Base-by-base conservation (phyloP, 768 basidiomycete species). In the Termitomyces titanicus region DNA sequence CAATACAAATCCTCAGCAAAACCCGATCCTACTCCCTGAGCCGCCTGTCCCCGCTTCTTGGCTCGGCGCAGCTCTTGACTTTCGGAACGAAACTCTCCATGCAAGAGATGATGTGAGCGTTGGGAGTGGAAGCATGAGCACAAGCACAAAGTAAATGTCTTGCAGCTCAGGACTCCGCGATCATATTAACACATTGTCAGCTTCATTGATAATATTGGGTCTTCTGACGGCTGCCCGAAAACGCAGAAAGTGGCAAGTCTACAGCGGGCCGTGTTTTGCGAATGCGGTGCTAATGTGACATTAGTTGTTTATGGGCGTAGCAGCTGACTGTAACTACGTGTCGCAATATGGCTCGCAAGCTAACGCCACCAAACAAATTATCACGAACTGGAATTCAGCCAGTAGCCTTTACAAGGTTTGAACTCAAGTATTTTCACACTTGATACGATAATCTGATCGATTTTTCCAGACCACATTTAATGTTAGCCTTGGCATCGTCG, bases 251-350 rank as follows among this genome's bases (percentile, higher is more conserved):
- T 93, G 61, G 83, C 85, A 63, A 60, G 82, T 72, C 12, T 18
- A 22, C 38, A 25, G 10, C 10, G 20, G 12, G 18, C 1, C 54
- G 47, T 12, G 7, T 18, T 20, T 22, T 56, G 38, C 27, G 39
- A 17, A 49, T 33, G 12, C 38, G 46, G 49, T 27, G 17, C 24
- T 46, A 15, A 46, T 33, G 57, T 47, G 55, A 47, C 33, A 48
- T 33, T 24, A 83, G 81, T 61, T 83, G 24, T 92, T 87, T 67
- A 86, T 94, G 83, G 93, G 93, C 24, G 88, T 93, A 53, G 92
- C 92, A 0, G 87, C 92, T 5, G 93, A 94, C 67, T 94, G 93
- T 70, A 81, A 79, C 58, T 94, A 93, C 65, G 83, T 85, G 11
- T 61, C 71, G 29, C 77, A 77, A 56, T 89, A 89, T 63, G 85